These are phyloP conservation scores for Myochromella boudieri DNA, from an alignment of 768 basidiomycete species.

Conservation along the genomic window DNA sequence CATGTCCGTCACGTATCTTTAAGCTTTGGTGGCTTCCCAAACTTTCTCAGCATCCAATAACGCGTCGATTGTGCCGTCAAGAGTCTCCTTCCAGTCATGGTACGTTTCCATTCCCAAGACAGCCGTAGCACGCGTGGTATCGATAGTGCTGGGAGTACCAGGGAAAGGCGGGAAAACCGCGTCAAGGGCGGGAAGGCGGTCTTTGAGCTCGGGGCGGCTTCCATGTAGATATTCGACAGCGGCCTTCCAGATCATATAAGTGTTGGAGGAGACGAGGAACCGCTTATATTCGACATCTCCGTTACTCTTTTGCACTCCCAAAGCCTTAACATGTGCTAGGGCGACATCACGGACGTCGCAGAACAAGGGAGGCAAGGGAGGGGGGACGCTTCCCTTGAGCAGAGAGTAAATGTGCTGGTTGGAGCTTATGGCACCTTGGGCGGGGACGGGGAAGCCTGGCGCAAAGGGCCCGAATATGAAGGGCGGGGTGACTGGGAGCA, in stretches of 20 bases:
- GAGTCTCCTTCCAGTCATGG: constrained; percentile 15
- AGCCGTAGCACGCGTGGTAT: constrained; percentile 13
- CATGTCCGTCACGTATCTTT: neutral
- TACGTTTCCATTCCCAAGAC: constrained; percentile 16
- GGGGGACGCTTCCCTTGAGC: constrained; percentile 23
- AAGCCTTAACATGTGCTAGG: constrained; percentile 27
- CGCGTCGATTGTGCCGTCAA: constrained; percentile 13
- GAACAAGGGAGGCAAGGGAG: constrained; percentile 19
- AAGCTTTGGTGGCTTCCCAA: constrained; percentile 7
- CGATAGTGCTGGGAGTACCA: constrained; percentile 11
- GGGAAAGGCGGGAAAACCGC: constrained; percentile 7
- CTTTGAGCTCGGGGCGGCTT: constrained; percentile 24
- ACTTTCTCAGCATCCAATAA: constrained; percentile 18
- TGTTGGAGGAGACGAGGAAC: constrained; percentile 25
- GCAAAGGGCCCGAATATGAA: constrained; percentile 34
- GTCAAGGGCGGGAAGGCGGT: constrained; percentile 16
- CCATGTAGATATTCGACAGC: constrained; percentile 23
- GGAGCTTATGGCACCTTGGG: constrained; percentile 23
- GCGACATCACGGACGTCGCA: constrained; percentile 33
- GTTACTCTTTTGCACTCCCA: constrained; percentile 20
- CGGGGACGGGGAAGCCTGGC: constrained; percentile 18
- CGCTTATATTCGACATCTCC: constrained; percentile 28
- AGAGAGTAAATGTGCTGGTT: constrained; percentile 25
- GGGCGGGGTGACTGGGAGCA: constrained; percentile 28
- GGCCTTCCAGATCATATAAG: constrained; percentile 18